Evolutionary conservation across 495 filamentous ascomycete species (phyloP), one percentile per base, ranked within the genome.

Genomic region (Podospora anserina): DNA sequence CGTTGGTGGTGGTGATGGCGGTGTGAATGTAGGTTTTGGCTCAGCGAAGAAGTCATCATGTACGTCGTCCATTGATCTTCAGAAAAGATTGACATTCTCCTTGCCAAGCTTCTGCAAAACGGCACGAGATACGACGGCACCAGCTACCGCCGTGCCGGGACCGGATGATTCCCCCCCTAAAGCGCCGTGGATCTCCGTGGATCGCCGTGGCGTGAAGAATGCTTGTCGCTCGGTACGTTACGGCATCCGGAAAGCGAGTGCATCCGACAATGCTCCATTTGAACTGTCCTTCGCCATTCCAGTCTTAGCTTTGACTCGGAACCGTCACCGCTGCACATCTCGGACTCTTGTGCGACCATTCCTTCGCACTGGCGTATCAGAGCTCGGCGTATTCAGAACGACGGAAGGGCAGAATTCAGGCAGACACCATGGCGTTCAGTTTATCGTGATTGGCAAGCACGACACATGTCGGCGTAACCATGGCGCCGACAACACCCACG

Each of bases 131-230:
- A 49, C 39, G 6, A 49, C 13, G 15, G 9, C 39, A 49, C 39
- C 39, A 49, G 39, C 15, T 49, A 49, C 39, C 39, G 15, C 39
- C 39, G 39, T 49, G 9, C 39, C 55, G 55, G 55, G 23, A 19
- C 55, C 23, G 55, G 23, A 58, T 19, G 55, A 58, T 58, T 4
- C 18, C 23, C 19, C 4, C 19, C n/a, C 23, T 5, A 18, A 18
- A 20, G 55, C 23, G 13, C 55, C 55, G 55, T 58, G 55, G 55
- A 58, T 19, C 55, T 7, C 55, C 55, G 55, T 58, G 55, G 55
- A 58, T 26, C 11, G n/a, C 55, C 55, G n/a, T 7, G 55, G 55
- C 55, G 55, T 16, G 6, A 13, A 13, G 2, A 49, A 9, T 49
- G 39, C 39, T 49, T 49, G 9, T 49, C 39, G 7, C 39, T 49